Percentiles rank a stretch among this genome's conserved stretches.
Evolutionary conservation across 345 rosid species (phyloP).

Genomic region (Ceriops decandra): DNA sequence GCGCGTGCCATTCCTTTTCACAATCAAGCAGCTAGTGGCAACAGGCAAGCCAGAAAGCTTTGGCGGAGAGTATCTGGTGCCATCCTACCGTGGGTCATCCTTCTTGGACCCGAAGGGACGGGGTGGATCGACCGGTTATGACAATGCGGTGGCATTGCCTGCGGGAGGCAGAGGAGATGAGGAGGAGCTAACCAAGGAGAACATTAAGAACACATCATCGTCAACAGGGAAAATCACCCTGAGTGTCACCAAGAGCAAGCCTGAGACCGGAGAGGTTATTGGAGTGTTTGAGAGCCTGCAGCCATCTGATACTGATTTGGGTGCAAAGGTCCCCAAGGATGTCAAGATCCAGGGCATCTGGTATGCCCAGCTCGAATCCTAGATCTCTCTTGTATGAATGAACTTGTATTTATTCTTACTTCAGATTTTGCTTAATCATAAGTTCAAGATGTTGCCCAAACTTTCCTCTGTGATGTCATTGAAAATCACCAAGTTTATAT

Average conservation of each 20-base stretch:
- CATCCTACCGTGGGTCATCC: constrained; percentile 76
- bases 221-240: constrained; percentile 81
- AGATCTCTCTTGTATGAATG: constrained; percentile 19
- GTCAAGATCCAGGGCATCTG: constrained; percentile 92
- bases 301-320: constrained; percentile 98
- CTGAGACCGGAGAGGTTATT: constrained; percentile 86
- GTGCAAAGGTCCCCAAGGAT: constrained; percentile 92
- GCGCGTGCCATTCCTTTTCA: constrained; percentile 88
- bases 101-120: constrained; percentile 96
- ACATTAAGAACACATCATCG: constrained; percentile 59
- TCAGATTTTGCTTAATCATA: constrained; percentile 31
- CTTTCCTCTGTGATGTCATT: constrained; percentile 21
- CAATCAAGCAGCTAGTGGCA: constrained; percentile 74
- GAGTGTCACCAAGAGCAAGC: constrained; percentile 75
- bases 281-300: constrained; percentile 95
- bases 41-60: constrained; percentile 78
- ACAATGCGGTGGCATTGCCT: constrained; percentile 85
- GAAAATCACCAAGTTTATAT: constrained; percentile 6
- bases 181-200: constrained; percentile 81
- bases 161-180: constrained; percentile 98
- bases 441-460: constrained; percentile 33
- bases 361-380: constrained; percentile 92
- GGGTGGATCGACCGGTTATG: constrained; percentile 86
- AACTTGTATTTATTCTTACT: constrained; percentile 20
- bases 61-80: constrained; percentile 66